These are phyloP conservation scores for Brassica nigra DNA, from an alignment of 345 rosid species.

Conservation along the genomic window DNA sequence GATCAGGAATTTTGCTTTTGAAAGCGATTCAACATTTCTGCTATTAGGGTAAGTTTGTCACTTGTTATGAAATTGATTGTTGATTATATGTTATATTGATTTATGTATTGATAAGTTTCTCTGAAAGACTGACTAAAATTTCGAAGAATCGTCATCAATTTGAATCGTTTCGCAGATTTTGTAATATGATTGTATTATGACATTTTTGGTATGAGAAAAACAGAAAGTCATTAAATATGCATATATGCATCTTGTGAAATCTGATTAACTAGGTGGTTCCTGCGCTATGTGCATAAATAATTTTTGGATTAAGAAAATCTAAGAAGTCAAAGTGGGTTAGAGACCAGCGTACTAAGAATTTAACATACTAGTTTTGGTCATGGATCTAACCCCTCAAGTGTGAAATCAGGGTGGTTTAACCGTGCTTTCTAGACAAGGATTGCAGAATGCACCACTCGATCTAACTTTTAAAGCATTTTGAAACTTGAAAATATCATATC, in stretches of 20 bases:
- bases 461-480: not conserved
- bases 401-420: not conserved
- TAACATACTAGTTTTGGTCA: not conserved
- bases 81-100: not conserved
- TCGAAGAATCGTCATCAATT: not conserved
- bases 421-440: not conserved
- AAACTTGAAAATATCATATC: not conserved
- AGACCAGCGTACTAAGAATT: no score
- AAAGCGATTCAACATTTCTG: slow-evolving; percentile 1
- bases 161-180: not conserved
- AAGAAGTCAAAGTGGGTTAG: not conserved
- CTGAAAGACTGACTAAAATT: not conserved
- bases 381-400: not conserved
- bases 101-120: not conserved
- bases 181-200: not conserved
- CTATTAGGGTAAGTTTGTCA: not conserved
- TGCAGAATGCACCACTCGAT: not conserved
- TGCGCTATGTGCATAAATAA: no score
- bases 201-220: not conserved
- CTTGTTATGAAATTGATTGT: not conserved
- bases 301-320: not conserved
- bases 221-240: not conserved
- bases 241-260: not conserved
- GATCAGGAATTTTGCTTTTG: not conserved
- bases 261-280: no score